These are phyloP conservation scores for Chaetomium olivaceum DNA, from an alignment of 2,329 filamentous ascomycete genomes.

Conservation along the genomic window DNA sequence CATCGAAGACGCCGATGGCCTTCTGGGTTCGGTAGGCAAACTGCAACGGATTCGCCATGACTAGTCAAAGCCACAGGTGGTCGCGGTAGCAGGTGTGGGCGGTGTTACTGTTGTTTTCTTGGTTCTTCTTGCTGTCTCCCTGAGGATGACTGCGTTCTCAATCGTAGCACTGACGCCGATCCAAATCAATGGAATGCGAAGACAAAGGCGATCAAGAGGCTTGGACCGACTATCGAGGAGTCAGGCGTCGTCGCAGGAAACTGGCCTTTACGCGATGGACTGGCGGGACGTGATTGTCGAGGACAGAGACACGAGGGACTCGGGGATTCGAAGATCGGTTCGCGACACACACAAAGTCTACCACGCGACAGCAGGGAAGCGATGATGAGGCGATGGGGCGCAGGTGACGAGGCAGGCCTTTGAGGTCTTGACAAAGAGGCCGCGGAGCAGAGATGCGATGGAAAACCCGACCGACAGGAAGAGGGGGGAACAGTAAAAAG, in stretches of 20 bases:
- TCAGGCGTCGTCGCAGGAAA: not conserved
- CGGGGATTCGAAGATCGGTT: slow-evolving; percentile 13
- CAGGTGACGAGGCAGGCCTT: slow-evolving; percentile 31
- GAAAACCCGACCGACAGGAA: slow-evolving; percentile 32
- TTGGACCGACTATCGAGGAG: not conserved
- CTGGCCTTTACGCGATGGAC: not conserved
- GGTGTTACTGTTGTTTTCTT: slow-evolving; percentile 31
- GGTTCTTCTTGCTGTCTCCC: slow-evolving; percentile 29
- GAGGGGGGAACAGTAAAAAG: slow-evolving; percentile 34
- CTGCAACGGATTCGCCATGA: slow-evolving; percentile 91
- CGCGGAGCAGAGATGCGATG: slow-evolving; percentile 30
- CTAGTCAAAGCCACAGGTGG: slow-evolving; percentile 82
- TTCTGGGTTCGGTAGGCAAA: slow-evolving; percentile 97
- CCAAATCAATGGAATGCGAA: slow-evolving; percentile 15
- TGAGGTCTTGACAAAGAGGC: slow-evolving; percentile 33
- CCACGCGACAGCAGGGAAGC: slow-evolving; percentile 17
- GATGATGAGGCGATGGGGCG: slow-evolving; percentile 15
- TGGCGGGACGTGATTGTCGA: slow-evolving; percentile 8
- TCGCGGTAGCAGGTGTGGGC: slow-evolving; percentile 35
- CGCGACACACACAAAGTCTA: slow-evolving; percentile 19
- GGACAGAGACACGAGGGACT: slow-evolving; percentile 15
- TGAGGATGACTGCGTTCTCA: slow-evolving; percentile 9
- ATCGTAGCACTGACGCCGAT: slow-evolving; percentile 6
- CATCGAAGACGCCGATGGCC: slow-evolving; percentile 91
- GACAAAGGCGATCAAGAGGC: slow-evolving; percentile 12